Percentiles rank a stretch among this genome's conserved stretches.
These are phyloP conservation scores for Centrapalus pauciflorus DNA, from an alignment of 129 eudicot genomes.

Conservation along the genomic window DNA sequence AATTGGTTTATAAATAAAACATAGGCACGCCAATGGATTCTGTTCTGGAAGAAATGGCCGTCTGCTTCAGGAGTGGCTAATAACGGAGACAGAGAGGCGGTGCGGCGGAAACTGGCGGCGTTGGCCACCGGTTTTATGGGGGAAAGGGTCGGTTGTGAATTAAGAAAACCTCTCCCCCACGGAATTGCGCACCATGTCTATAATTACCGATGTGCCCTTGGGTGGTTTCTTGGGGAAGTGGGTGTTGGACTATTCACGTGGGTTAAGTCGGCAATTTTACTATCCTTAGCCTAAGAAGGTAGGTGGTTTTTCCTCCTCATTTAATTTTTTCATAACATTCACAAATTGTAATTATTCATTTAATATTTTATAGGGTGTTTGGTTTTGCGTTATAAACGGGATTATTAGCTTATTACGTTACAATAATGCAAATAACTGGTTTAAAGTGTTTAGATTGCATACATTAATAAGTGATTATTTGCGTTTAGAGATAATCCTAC, in stretches of 20 bases:
- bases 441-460: no score
- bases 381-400: no score
- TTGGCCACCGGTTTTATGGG: constrained; percentile 10
- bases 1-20: not conserved
- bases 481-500: no score
- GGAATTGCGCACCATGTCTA: not conserved
- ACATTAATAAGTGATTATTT: no score
- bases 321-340: no score
- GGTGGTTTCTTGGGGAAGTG: not conserved
- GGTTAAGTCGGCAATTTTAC: constrained; percentile 9
- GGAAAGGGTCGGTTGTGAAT: constrained; percentile 14
- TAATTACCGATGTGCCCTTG: constrained; percentile 12
- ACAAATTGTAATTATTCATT: no score
- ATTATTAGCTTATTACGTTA: no score
- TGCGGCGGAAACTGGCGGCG: constrained; percentile 31
- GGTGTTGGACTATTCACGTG: constrained; percentile 17
- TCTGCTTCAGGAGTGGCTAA: not conserved
- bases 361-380: no score
- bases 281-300: not conserved
- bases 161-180: constrained; percentile 23
- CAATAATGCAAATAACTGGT: no score
- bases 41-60: not conserved
- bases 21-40: constrained; percentile 26
- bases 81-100: not conserved
- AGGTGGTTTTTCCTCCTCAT: not conserved